phyloP scores from a whole-genome alignment of 2,329 filamentous ascomycete species.

The Fusarium anthophilum region DNA sequence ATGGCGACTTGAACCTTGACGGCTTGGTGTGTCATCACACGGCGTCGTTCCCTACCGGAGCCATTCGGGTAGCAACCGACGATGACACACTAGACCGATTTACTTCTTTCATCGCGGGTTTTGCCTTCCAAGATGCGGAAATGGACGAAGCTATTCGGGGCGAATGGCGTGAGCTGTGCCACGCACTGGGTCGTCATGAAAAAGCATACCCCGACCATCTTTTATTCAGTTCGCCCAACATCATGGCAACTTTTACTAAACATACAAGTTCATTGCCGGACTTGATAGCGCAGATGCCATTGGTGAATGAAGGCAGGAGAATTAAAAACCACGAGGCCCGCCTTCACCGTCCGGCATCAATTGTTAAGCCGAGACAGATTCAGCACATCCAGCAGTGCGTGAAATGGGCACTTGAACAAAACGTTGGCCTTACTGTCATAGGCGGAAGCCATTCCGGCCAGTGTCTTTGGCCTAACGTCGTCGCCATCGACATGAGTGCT shows the following conservation, averaged over 20 bases:
- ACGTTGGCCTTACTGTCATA: constrained; percentile 59
- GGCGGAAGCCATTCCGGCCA: constrained; percentile 71
- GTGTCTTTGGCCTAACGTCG: constrained; percentile 61
- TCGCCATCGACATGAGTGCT: constrained; percentile 68
- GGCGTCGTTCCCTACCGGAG: constrained; percentile 58
- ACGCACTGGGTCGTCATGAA: constrained; percentile 53
- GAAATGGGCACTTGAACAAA: constrained; percentile 62
- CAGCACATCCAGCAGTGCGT: constrained; percentile 65
- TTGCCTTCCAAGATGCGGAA: constrained; percentile 46
- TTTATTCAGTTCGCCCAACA: constrained; percentile 58
- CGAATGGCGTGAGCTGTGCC: constrained; percentile 63
- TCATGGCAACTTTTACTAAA: constrained; percentile 62
- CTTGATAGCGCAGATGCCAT: constrained; percentile 54
- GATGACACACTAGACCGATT: constrained; percentile 60
- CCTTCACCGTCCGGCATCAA: constrained; percentile 52
- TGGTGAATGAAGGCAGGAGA: constrained; percentile 34
- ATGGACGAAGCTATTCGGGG: constrained; percentile 46
- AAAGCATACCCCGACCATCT: constrained; percentile 51
- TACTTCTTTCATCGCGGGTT: constrained; percentile 61
- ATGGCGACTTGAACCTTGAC: constrained; percentile 53
- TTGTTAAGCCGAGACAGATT: constrained; percentile 57
- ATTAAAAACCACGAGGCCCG: constrained; percentile 65
- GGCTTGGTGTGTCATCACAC: constrained; percentile 59
- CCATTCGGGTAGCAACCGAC: constrained; percentile 54
- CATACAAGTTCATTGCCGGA: constrained; percentile 55